phyloP scores from a whole-genome alignment of 2,329 filamentous ascomycete genomes.

The Claviceps sp. region DNA sequence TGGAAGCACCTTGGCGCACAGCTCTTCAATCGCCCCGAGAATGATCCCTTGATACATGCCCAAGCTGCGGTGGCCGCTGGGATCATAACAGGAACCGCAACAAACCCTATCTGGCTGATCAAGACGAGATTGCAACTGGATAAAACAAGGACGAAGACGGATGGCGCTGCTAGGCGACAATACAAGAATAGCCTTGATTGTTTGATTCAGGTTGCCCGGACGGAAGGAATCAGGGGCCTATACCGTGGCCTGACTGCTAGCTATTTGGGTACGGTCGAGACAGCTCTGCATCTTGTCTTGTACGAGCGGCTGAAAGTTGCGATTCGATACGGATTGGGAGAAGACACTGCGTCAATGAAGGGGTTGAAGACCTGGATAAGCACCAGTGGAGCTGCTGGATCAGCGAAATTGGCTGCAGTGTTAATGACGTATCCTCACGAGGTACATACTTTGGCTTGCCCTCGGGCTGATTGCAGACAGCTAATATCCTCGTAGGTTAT shows the following conservation, averaged over 20 bases:
- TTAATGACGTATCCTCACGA: slow-evolving; percentile 77
- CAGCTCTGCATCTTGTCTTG: slow-evolving; percentile 55
- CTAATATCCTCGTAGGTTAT: not conserved
- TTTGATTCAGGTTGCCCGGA: slow-evolving; percentile 47
- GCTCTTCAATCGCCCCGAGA: slow-evolving; percentile 42
- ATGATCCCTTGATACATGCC: slow-evolving; percentile 46
- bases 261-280: slow-evolving; percentile 56
- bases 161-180: slow-evolving; percentile 29
- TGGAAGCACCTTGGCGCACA: slow-evolving; percentile 52
- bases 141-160: slow-evolving; percentile 37
- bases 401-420: slow-evolving; percentile 66
- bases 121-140: slow-evolving; percentile 61
- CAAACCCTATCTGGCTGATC: slow-evolving; percentile 63
- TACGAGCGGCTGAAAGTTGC: slow-evolving; percentile 54
- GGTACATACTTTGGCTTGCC: slow-evolving; percentile 25
- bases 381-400: slow-evolving; percentile 60
- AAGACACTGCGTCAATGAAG: slow-evolving; percentile 51
- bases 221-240: slow-evolving; percentile 51
- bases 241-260: slow-evolving; percentile 56
- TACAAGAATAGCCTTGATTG: slow-evolving; percentile 59
- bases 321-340: slow-evolving; percentile 28
- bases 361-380: slow-evolving; percentile 57
- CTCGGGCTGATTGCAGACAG: not conserved
- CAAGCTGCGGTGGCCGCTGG: slow-evolving; percentile 49
- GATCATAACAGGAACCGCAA: slow-evolving; percentile 55